Base-by-base conservation (phyloP, 139 green algal species). In the Yamagishiella unicocca region DNA sequence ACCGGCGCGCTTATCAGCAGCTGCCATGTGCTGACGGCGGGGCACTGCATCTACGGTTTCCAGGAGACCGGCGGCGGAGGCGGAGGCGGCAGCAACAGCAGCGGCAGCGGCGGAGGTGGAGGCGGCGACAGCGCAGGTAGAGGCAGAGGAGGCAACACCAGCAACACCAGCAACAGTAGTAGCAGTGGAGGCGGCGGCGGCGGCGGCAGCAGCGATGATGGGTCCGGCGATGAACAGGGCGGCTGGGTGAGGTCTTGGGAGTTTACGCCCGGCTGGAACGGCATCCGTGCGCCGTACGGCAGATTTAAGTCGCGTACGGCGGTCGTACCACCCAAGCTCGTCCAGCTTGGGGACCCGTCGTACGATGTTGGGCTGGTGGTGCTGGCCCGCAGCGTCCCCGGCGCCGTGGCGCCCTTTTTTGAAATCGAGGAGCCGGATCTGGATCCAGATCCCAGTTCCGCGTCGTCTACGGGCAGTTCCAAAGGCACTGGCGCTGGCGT, bases 41-140 rank as follows among this genome's bases (percentile, higher is more conserved):
- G 64, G 12, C 80, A 86, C 80, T 86, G 80, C 80, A 86, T 86
- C 43, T 77, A 54, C 43, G 64, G 19, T 4, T 86, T 86, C 74
- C 17, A 14, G 14, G 50, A n/a, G 14, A 8, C 14, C 27, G 27
- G 27, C 72, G 29, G 10, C 72, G 55, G 42, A 27, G 29, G 29
- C 27, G 21, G 27, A 9, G 19, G 62, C 55, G 24, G 38, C 55
- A 27, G 27, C 55, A 14, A 31, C 37, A 38, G 37, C 37, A 35
- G 77, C 29, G 38, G 8, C 29, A 40, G 2, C 24, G 35, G 25
- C 25, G 25, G 10, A 8, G 25, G 37, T 22, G 55, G 1, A 17
- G 25, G 9, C 17, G 40, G 17, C 70, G n/a, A 17, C 50, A 58
- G 14, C 50, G 17, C 50, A 17, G 50, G 14, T 25, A 58, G 12